Conservation (phyloP, 2,329 filamentous ascomycete species). For the Exophiala dermatitidis region DNA sequence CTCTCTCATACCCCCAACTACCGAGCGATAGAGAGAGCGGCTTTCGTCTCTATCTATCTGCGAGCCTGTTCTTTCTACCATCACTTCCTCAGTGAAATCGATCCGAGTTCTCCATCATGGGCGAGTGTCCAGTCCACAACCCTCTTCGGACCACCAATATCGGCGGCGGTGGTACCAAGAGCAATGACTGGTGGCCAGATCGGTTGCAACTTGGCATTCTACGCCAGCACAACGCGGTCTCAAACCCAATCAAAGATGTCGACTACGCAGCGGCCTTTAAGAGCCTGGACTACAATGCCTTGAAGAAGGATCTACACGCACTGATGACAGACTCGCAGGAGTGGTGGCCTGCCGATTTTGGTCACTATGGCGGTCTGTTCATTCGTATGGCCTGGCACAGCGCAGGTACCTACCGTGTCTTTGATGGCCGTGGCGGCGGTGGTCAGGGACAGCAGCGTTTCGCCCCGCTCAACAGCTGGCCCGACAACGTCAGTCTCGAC, state of each 20-base stretch:
- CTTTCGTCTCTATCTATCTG: background rate
- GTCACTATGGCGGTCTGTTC: conserved; percentile 73
- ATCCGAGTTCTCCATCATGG: background rate
- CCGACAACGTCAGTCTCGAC: conserved; percentile 70
- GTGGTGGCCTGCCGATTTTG: conserved; percentile 76
- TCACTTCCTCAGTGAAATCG: background rate
- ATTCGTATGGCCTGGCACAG: conserved; percentile 77
- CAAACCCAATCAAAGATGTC: conserved; percentile 61
- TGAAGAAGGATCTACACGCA: conserved; percentile 66
- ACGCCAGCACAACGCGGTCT: conserved; percentile 58
- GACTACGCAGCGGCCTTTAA: conserved; percentile 68
- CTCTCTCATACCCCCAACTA: background rate
- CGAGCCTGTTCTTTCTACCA: no score
- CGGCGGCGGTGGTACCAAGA: conserved; percentile 58
- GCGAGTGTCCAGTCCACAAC: conserved; percentile 17
- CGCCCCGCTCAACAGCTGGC: conserved; percentile 74
- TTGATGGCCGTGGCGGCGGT: conserved; percentile 67
- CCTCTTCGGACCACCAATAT: conserved; percentile 29
- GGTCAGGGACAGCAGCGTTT: conserved; percentile 71
- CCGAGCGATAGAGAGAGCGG: background rate
- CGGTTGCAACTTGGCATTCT: conserved; percentile 62
- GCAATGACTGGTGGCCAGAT: conserved; percentile 68
- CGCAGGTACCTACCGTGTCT: conserved; percentile 68
- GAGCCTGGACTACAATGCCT: conserved; percentile 59
- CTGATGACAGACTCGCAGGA: conserved; percentile 73